These are phyloP conservation scores for Nicotiana attenuata DNA, from an alignment of 257 asterid genomes.

Conservation along the genomic window DNA sequence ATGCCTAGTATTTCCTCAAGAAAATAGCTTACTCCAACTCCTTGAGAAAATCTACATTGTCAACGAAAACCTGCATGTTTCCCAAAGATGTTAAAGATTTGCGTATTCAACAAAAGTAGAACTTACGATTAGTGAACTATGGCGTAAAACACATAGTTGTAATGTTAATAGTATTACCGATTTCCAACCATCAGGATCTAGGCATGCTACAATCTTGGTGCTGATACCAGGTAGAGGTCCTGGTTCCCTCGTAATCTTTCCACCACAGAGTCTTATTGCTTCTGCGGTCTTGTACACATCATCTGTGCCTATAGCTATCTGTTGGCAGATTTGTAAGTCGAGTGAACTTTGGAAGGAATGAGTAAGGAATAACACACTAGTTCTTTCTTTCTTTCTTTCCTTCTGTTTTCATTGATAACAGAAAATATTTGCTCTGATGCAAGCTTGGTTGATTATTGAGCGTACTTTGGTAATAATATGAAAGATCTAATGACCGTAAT, in stretches of 20 bases:
- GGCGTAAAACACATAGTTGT: neutral
- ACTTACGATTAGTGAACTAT: neutral
- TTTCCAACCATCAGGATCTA: conserved; percentile 99
- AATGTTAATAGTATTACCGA: conserved; percentile 47
- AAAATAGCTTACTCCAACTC: conserved; percentile 47
- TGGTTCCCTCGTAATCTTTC: conserved; percentile 78
- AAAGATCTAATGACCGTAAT: too few relatives aligned
- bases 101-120: neutral
- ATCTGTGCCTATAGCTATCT: conserved; percentile 94
- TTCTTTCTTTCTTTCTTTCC: too few relatives aligned
- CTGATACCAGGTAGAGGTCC: conserved; percentile 89
- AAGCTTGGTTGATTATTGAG: too few relatives aligned
- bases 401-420: too few relatives aligned
- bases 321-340: conserved; percentile 16
- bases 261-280: conserved; percentile 71
- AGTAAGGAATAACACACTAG: too few relatives aligned
- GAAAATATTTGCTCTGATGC: too few relatives aligned
- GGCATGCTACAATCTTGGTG: conserved; percentile 91
- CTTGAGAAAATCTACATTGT: conserved; percentile 82
- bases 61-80: conserved; percentile 79
- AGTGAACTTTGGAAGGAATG: neutral
- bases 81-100: neutral
- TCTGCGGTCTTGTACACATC: conserved; percentile 93
- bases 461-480: too few relatives aligned
- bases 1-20: neutral